A percentile compares a stretch with the other conserved stretches of the same genome.
These are phyloP conservation scores for Malassezia globosa DNA, from an alignment of 1,284 basidiomycete genomes.

Conservation along the genomic window DNA sequence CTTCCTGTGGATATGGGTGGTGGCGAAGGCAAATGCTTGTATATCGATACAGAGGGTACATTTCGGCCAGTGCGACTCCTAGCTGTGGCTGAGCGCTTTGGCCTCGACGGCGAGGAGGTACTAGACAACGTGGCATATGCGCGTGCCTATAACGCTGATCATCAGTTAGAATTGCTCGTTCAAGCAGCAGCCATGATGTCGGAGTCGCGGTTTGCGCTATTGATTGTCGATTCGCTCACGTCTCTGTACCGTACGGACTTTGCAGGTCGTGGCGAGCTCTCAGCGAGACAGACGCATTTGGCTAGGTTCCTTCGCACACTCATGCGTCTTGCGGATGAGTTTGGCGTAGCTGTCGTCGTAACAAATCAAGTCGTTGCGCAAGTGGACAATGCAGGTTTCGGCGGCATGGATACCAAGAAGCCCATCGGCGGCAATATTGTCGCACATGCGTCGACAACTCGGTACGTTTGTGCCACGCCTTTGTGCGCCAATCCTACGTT, in stretches of 20 bases:
- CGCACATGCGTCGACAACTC: slow-evolving; percentile 46
- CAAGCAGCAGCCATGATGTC: slow-evolving; percentile 71
- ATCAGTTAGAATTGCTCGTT: slow-evolving; percentile 79
- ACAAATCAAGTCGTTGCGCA: slow-evolving; percentile 98
- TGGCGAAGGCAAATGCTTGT: slow-evolving; percentile 95
- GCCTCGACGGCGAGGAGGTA: slow-evolving; percentile 91
- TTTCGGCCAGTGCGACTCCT: slow-evolving; percentile 92
- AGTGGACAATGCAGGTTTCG: slow-evolving; percentile 81
- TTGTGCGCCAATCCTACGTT: slow-evolving; percentile 7
- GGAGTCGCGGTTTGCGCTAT: slow-evolving; percentile 69
- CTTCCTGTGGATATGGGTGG: slow-evolving; percentile 95
- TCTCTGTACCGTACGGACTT: slow-evolving; percentile 94
- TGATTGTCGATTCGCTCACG: slow-evolving; percentile 94
- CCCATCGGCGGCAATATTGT: slow-evolving; percentile 58
- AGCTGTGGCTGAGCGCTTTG: slow-evolving; percentile 87
- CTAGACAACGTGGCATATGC: slow-evolving; percentile 98
- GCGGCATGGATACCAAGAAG: slow-evolving; percentile 62
- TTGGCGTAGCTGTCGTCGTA: slow-evolving; percentile 91
- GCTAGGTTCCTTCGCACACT: slow-evolving; percentile 89
- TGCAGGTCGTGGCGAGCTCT: slow-evolving; percentile 85
- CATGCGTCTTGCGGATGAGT: slow-evolving; percentile 91
- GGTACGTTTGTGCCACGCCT: slow-evolving; percentile 25
- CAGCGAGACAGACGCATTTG: slow-evolving; percentile 89
- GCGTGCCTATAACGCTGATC: slow-evolving; percentile 95
- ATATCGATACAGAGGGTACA: slow-evolving; percentile 97